phyloP scores from a whole-genome alignment of 164 flowering plant genomes.

The Macadamia tetraphylla region DNA sequence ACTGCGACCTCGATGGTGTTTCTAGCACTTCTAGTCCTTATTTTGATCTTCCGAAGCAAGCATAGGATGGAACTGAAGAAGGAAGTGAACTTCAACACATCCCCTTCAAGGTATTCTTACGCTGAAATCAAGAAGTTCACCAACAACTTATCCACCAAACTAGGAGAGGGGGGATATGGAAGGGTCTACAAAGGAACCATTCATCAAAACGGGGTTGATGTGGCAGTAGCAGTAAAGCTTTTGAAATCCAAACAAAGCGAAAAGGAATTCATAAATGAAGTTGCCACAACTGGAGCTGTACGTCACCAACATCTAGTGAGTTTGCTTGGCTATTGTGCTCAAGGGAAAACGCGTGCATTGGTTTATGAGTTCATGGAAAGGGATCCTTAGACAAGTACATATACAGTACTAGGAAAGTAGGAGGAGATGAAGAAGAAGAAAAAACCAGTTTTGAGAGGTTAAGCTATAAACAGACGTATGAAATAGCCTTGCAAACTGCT shows the following conservation, averaged over 20 bases:
- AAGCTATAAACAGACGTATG: conserved; percentile 3
- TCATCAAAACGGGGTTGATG: neutral
- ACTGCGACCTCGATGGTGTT: neutral
- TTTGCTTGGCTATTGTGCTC: conserved; percentile 1
- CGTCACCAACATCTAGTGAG: conserved; percentile 2
- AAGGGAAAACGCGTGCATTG: neutral
- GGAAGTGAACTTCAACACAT: neutral
- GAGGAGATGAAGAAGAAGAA: neutral
- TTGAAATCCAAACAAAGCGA: conserved; percentile 5
- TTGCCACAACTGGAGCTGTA: conserved; percentile 2
- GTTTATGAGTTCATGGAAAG: conserved; percentile 9
- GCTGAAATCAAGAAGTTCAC: neutral
- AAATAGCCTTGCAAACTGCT: conserved; percentile 7
- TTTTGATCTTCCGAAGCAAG: too few relatives aligned
- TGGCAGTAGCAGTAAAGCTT: conserved; percentile 3
- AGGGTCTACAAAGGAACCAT: conserved; percentile 12
- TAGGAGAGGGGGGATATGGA: conserved; percentile 14
- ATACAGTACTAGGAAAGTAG: neutral
- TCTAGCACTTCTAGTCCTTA: too few relatives aligned
- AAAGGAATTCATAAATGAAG: conserved; percentile 8
- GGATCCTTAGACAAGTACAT: conserved; percentile 13
- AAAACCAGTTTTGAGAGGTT: neutral
- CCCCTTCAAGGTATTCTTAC: conserved; percentile 7
- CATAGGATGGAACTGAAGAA: neutral
- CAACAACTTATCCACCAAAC: conserved; percentile 1